Conservation (phyloP, 257 asterid genomes). For the Jacaranda mimosifolia region DNA sequence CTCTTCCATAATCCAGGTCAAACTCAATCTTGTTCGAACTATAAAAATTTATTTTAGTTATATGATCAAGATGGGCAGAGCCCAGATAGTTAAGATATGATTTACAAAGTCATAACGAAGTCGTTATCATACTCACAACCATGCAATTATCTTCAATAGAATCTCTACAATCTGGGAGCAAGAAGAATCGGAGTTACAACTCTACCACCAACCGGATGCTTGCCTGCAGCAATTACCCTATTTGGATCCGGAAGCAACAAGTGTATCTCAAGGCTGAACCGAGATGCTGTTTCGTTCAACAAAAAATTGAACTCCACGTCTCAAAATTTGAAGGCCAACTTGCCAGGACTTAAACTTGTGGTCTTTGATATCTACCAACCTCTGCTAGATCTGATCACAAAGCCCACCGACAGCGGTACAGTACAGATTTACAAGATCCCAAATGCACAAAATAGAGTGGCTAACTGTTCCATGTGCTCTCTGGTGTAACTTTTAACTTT, state of each 20-base stretch:
- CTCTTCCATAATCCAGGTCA: conserved; percentile 66
- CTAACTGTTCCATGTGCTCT: neutral
- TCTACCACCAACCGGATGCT: conserved; percentile 85
- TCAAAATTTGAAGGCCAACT: conserved; percentile 55
- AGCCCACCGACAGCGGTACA: conserved; percentile 65
- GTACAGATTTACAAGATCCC: conserved; percentile 19
- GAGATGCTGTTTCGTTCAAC: conserved; percentile 72
- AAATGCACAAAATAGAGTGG: neutral
- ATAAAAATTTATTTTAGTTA: too few species aligned
- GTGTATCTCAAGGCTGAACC: conserved; percentile 72
- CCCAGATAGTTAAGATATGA: too few species aligned
- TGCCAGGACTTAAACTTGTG: conserved; percentile 76
- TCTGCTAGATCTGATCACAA: conserved; percentile 62
- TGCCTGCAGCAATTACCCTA: conserved; percentile 84
- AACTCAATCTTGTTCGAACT: neutral
- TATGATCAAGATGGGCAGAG: too few species aligned
- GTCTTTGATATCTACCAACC: conserved; percentile 84
- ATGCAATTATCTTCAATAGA: conserved; percentile 41
- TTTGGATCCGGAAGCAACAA: conserved; percentile 70
- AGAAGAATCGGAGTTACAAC: conserved; percentile 80
- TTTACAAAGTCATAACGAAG: too few species aligned
- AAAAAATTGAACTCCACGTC: conserved; percentile 69
- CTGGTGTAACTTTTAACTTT: neutral
- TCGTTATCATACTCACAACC: too few species aligned
- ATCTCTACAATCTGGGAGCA: conserved; percentile 66